A percentile compares a stretch with the other conserved stretches of the same genome.
Evolutionary conservation across 176 grass and related monocot genomes (phyloP).

Genomic region (Bolboschoenus planiculmis): DNA sequence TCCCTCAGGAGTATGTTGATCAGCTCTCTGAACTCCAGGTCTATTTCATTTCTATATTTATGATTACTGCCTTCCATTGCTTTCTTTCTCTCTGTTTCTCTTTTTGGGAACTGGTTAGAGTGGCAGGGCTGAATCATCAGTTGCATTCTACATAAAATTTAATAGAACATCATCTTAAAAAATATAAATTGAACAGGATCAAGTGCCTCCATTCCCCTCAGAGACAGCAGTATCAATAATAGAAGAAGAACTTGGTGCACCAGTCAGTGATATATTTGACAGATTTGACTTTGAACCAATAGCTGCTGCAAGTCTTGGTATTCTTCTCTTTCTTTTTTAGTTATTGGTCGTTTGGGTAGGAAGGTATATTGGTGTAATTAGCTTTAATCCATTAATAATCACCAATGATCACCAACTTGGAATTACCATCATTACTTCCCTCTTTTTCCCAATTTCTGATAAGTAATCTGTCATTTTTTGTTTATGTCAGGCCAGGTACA

Average conservation of each 20-base stretch:
- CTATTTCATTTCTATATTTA: conserved; percentile 13
- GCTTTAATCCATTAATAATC: background rate
- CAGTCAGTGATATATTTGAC: conserved; percentile 78
- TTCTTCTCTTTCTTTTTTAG: background rate
- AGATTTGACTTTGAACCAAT: conserved; percentile 95
- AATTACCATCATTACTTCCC: background rate
- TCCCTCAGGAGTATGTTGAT: conserved; percentile 95
- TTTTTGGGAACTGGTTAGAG: background rate
- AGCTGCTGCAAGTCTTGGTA: conserved; percentile 99
- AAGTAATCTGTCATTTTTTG: conserved; percentile 32
- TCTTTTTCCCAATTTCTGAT: background rate
- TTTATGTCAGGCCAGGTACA: conserved; percentile 95
- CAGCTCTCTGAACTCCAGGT: conserved; percentile 97
- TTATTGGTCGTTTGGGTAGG: background rate
- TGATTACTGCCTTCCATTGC: background rate
- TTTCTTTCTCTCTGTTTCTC: background rate
- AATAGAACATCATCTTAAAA: background rate
- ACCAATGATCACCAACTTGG: background rate
- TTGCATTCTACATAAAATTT: background rate
- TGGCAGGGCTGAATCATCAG: background rate
- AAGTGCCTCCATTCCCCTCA: conserved; percentile 96
- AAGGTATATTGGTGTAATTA: background rate
- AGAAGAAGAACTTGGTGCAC: conserved; percentile 76
- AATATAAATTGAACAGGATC: conserved; percentile 45
- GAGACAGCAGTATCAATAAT: conserved; percentile 80